Percentiles rank a stretch among this genome's conserved stretches.
Conservation (phyloP, 345 rosid genomes). For the Pistacia atlantica region DNA sequence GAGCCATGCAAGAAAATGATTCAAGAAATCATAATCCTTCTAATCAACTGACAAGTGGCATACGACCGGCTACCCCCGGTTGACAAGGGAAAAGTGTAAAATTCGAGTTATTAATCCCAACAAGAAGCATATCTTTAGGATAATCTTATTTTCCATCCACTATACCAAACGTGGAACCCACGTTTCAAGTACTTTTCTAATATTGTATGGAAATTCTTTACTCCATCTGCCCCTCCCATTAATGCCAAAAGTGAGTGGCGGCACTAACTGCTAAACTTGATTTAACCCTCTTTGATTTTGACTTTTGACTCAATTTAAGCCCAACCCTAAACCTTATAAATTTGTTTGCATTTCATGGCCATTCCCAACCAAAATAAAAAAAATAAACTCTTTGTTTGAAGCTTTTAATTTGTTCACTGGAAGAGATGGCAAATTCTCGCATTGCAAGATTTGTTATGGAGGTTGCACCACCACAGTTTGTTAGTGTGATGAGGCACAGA, state of each 20-base stretch:
- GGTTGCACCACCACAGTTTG: constrained; percentile 84
- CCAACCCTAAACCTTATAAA: constrained; percentile 30
- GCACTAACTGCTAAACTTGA: constrained; percentile 27
- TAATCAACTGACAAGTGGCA: constrained; percentile 29
- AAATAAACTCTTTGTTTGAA: too few species aligned
- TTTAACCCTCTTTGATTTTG: constrained; percentile 21
- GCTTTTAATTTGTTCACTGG: too few species aligned
- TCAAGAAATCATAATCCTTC: too few species aligned
- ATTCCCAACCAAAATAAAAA: constrained; percentile 21
- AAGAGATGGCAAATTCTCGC: constrained; percentile 62
- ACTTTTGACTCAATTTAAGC: constrained; percentile 31
- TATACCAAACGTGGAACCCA: constrained; percentile 15
- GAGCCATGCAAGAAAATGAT: too few species aligned
- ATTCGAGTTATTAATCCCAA: constrained; percentile 26
- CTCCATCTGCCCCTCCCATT: constrained; percentile 5
- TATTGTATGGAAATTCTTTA: too few species aligned
- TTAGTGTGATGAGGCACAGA: constrained; percentile 67
- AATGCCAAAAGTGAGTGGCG: constrained; percentile 38
- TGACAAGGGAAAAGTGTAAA: constrained; percentile 28
- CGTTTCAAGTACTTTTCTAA: background rate
- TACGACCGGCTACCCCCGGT: constrained; percentile 7
- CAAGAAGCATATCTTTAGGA: constrained; percentile 37
- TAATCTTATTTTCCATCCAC: constrained; percentile 31
- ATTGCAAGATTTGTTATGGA: constrained; percentile 67
- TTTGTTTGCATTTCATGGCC: constrained; percentile 10